These are phyloP conservation scores for Phytophthora hibernalis DNA, from an alignment of 352 stramenopile species.

Conservation along the genomic window DNA sequence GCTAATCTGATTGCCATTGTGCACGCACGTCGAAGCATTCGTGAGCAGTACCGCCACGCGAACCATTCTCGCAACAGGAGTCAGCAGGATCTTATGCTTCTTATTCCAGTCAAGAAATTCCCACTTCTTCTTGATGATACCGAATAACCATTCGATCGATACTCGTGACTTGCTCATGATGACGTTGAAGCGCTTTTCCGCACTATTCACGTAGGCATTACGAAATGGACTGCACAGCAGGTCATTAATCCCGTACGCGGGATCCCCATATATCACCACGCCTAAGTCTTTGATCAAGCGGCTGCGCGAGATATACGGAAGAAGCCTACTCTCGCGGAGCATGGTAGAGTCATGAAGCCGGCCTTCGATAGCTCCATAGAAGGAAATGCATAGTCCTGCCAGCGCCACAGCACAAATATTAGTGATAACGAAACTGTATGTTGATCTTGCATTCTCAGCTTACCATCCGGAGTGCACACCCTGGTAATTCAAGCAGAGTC, in stretches of 20 bases:
- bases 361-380: constrained; percentile 11
- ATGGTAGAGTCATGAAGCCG: constrained; percentile 11
- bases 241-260: constrained; percentile 1
- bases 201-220: constrained; percentile 1
- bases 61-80: constrained; percentile 14
- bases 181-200: constrained; percentile 10
- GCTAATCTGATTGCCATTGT: constrained; percentile 17
- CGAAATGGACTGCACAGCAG: constrained; percentile 16
- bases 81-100: constrained; percentile 21
- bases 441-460: not conserved
- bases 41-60: constrained; percentile 5
- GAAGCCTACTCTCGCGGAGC: constrained; percentile 7
- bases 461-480: constrained; percentile 17
- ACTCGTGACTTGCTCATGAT: constrained; percentile 11
- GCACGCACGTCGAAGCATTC: constrained; percentile 11
- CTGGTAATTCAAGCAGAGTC: constrained; percentile 22
- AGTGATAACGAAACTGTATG: not conserved
- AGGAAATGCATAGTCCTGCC: constrained; percentile 13
- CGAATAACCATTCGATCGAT: constrained; percentile 19
- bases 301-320: not conserved
- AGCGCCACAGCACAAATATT: not conserved
- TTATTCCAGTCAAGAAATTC: constrained; percentile 22
- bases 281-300: not conserved
- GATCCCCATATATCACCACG: constrained; percentile 12
- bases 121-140: constrained; percentile 19